Evolutionary conservation across 176 grass and related monocot species (phyloP).

Genomic region (Dactylis glomerata): DNA sequence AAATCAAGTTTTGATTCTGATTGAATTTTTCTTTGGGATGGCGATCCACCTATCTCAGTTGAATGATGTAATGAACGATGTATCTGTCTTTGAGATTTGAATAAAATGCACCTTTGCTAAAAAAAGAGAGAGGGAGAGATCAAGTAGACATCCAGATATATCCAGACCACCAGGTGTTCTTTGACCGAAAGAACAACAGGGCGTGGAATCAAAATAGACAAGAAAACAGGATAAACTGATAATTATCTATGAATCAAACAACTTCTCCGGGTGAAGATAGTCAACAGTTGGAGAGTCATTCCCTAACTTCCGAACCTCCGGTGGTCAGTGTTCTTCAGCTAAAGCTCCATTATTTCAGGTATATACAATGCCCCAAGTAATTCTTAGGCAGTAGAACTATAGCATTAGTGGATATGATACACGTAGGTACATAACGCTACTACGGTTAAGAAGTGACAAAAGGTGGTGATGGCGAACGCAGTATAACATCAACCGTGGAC

Average conservation of each 20-base stretch:
- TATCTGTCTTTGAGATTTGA: no score
- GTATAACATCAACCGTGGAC: neutral
- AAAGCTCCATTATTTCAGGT: conserved; percentile 44
- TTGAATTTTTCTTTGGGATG: no score
- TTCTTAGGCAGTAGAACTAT: neutral
- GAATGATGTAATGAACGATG: no score
- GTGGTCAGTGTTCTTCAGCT: conserved; percentile 14
- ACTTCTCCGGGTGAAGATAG: neutral
- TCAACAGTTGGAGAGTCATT: neutral
- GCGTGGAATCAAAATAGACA: neutral
- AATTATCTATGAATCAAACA: neutral
- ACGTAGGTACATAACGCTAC: conserved; percentile 25
- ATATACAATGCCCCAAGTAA: conserved; percentile 44
- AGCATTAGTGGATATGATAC: conserved; percentile 45
- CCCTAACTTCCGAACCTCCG: neutral
- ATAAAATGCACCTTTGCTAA: no score
- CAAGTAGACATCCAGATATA: no score
- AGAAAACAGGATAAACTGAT: neutral
- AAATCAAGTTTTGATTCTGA: no score
- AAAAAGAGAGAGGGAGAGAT: no score
- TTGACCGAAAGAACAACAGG: neutral
- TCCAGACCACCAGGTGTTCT: neutral
- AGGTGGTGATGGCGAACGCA: neutral
- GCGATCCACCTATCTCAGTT: no score
- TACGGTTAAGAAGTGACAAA: conserved; percentile 19